Conservation (phyloP, 495 filamentous ascomycete genomes). For the Penicillium longicatenatum region DNA sequence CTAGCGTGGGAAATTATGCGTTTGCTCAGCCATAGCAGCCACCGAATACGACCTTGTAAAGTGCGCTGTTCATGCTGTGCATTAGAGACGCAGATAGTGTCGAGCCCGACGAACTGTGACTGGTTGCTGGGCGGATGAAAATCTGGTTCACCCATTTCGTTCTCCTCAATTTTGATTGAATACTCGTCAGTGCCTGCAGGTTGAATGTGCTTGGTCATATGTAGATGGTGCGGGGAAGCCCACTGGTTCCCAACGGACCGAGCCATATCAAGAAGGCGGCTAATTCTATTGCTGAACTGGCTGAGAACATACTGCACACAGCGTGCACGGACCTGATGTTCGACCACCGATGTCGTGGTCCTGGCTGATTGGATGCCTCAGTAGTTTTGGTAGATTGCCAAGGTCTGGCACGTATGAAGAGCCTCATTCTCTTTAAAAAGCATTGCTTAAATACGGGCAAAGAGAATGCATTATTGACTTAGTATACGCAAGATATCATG, state of each 20-base stretch:
- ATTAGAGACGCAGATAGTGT: not conserved
- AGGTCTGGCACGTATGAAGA: not conserved
- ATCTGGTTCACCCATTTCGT: not conserved
- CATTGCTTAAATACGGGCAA: not conserved
- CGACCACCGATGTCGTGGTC: slow-evolving; percentile 4
- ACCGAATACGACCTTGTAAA: not conserved
- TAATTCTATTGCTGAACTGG: too few species aligned
- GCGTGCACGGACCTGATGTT: slow-evolving; percentile 3
- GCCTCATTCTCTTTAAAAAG: slow-evolving; percentile 1
- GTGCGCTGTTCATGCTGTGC: not conserved
- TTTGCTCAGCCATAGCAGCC: not conserved
- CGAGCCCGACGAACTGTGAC: not conserved
- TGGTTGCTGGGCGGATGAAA: not conserved
- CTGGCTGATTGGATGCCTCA: slow-evolving; percentile 1
- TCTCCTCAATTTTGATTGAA: not conserved
- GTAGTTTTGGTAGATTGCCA: not conserved
- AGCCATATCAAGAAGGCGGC: not conserved
- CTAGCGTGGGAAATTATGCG: not conserved
- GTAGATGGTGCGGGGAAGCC: not conserved
- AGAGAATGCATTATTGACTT: not conserved
- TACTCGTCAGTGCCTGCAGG: not conserved
- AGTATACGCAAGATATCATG: not conserved
- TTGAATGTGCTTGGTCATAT: not conserved
- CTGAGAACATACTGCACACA: not conserved
- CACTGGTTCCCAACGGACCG: not conserved